Evolutionary conservation across 1,284 basidiomycete species (phyloP), one percentile per base, ranked within the genome.

Genomic region (Schizophyllum amplum): DNA sequence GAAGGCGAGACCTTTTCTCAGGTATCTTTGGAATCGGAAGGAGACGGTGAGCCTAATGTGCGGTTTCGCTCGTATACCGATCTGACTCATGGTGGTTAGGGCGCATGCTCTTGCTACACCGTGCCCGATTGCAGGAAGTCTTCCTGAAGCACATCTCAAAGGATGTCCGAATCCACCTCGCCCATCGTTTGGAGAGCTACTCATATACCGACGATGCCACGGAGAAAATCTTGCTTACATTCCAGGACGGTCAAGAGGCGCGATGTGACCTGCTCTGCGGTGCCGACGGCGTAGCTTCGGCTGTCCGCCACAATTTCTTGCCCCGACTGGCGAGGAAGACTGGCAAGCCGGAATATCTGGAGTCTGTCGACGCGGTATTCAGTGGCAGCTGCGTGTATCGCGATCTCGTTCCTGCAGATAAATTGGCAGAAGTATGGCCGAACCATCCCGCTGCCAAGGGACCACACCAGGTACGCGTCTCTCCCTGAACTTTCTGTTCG

Each of bases 181-280:
- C 65, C 11, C 70, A 72, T 59, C 65, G 59, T 21, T 67, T 75
- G 6, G 21, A 56, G 3, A 54, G 53, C 2, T 73, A 73, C 50
- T 47, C 61, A 0, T 59, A 61, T 4, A 48, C 55, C 25, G 25
- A 42, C 15, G 42, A 27, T n/a, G 51, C 24, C 42, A 23, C 52
- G 25, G 24, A 20, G 23, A 52, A 15, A 33, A 53, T 53, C 25
- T 25, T 25, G 23, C 51, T 73, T 13, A 56, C 66, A 52, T 74
- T 75, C 58, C 47, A 65, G 1, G 71, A 74, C 47, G 70, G 68
- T 2, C 64, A 69, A 15, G 67, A 61, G 7, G 62, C 64, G 0
- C 53, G 61, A n/a, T 63, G 70, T 1, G 72, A 76, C 52, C 56
- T 75, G 2, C 62, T 76, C 25, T 24, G 71, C 24, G 70, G 69